Percentiles rank a stretch among this genome's conserved stretches.
phyloP scores from a whole-genome alignment of 148 eudicot species.

The Dysphania ambrosioides region DNA sequence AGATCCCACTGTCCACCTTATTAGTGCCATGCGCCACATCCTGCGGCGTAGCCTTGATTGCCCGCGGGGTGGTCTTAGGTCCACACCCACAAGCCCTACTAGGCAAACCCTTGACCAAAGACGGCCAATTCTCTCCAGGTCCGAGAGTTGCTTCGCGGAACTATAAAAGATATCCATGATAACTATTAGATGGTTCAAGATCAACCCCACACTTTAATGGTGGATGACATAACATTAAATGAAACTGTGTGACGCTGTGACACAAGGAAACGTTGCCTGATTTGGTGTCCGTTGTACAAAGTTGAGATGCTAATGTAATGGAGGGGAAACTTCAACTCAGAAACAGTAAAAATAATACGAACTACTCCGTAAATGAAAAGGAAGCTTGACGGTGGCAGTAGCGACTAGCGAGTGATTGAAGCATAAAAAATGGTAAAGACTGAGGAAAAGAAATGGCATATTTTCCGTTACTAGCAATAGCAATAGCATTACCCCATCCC shows the following conservation, averaged over 20 bases:
- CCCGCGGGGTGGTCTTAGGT: conserved; percentile 45
- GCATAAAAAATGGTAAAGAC: conserved; percentile 11
- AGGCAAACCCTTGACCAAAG: conserved; percentile 14
- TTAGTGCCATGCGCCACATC: conserved; percentile 63
- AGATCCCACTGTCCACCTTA: conserved; percentile 51
- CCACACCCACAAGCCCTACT: conserved; percentile 68
- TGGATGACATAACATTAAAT: neutral
- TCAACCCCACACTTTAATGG: neutral
- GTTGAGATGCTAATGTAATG: conserved; percentile 20
- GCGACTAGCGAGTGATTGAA: too few relatives aligned
- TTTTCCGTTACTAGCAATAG: conserved; percentile 21
- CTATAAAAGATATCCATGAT: conserved; percentile 10
- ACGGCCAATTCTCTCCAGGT: conserved; percentile 30
- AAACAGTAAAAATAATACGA: neutral
- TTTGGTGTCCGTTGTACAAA: conserved; percentile 21
- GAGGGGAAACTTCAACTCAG: neutral
- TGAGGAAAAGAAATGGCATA: conserved; percentile 2
- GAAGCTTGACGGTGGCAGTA: too few relatives aligned
- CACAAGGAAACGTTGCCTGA: conserved; percentile 4
- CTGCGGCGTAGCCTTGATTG: conserved; percentile 63
- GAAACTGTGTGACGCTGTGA: conserved; percentile 4
- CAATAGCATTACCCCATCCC: too few relatives aligned
- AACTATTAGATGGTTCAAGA: neutral
- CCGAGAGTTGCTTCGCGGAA: conserved; percentile 57
- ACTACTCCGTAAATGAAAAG: too few relatives aligned